Conservation (phyloP, 495 filamentous ascomycete species). For the Hypoxylon intermedium region DNA sequence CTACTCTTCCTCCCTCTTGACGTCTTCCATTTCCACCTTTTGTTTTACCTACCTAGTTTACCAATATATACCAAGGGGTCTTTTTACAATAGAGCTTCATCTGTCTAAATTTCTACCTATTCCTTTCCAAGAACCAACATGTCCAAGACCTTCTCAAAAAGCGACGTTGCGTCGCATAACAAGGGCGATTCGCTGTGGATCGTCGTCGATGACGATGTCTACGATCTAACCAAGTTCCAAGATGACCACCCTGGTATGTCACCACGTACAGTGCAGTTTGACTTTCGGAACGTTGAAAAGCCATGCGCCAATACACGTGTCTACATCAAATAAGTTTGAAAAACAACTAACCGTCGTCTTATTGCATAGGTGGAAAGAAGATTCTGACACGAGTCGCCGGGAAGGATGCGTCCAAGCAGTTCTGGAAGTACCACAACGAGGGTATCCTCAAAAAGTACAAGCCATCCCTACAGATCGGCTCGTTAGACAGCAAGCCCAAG, state of each 20-base stretch:
- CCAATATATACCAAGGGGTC: not conserved
- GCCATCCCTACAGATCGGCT: constrained; percentile 84
- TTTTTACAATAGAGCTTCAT: not conserved
- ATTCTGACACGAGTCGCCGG: constrained; percentile 93
- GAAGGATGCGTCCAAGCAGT: constrained; percentile 97
- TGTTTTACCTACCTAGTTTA: not conserved
- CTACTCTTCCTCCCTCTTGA: not conserved
- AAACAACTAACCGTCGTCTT: constrained; percentile 21
- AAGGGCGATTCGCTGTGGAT: constrained; percentile 87
- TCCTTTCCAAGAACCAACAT: constrained; percentile 68
- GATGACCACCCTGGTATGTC: constrained; percentile 84
- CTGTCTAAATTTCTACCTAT: not conserved
- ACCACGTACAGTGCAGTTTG: constrained; percentile 8
- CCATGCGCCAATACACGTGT: constrained; percentile 10
- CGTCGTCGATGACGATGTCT: constrained; percentile 93
- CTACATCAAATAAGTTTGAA: constrained; percentile 10
- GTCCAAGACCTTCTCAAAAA: constrained; percentile 83
- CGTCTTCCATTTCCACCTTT: constrained; percentile 3
- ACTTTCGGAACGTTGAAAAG: constrained; percentile 18
- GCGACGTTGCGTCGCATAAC: constrained; percentile 89
- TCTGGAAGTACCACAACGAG: constrained; percentile 99
- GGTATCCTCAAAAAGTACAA: constrained; percentile 96
- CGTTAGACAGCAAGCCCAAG: constrained; percentile 83
- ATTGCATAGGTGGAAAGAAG: constrained; percentile 83
- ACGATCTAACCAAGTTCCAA: constrained; percentile 93